These are phyloP conservation scores for Suhomyces anneliseae DNA, from an alignment of 1,139 yeast species.

Conservation along the genomic window DNA sequence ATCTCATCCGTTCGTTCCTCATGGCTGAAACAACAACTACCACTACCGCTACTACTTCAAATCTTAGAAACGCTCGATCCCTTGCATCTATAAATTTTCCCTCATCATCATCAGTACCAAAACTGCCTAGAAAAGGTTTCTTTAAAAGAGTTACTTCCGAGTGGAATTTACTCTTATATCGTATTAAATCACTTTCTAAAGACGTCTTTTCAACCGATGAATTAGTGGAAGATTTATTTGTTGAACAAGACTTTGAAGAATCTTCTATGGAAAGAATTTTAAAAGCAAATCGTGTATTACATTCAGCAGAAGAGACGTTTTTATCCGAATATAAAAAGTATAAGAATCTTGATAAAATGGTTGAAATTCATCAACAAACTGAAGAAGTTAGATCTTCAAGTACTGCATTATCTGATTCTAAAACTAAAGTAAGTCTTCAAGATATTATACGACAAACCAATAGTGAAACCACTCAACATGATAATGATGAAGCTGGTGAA, in stretches of 20 bases:
- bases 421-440: conserved; percentile 7
- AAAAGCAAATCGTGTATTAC: conserved; percentile 23
- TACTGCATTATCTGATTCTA: conserved; percentile 20
- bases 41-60: no score
- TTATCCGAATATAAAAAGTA: conserved; percentile 33
- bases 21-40: conserved; percentile 6
- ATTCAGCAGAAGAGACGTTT: conserved; percentile 36
- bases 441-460: conserved; percentile 13
- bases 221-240: conserved; percentile 43
- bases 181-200: conserved; percentile 41
- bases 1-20: neutral
- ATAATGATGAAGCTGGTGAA: neutral
- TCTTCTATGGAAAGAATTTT: conserved; percentile 24
- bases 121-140: conserved; percentile 19
- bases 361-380: conserved; percentile 19
- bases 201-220: conserved; percentile 45
- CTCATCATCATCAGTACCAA: neutral
- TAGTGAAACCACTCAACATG: conserved; percentile 3
- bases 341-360: conserved; percentile 39
- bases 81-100: conserved; percentile 8
- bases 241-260: conserved; percentile 33
- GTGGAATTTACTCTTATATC: conserved; percentile 34
- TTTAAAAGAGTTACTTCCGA: conserved; percentile 36
- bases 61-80: conserved; percentile 9
- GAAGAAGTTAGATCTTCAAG: conserved; percentile 24